Conservation (phyloP, 2,329 filamentous ascomycete species). For the Aspergillus flavus region DNA sequence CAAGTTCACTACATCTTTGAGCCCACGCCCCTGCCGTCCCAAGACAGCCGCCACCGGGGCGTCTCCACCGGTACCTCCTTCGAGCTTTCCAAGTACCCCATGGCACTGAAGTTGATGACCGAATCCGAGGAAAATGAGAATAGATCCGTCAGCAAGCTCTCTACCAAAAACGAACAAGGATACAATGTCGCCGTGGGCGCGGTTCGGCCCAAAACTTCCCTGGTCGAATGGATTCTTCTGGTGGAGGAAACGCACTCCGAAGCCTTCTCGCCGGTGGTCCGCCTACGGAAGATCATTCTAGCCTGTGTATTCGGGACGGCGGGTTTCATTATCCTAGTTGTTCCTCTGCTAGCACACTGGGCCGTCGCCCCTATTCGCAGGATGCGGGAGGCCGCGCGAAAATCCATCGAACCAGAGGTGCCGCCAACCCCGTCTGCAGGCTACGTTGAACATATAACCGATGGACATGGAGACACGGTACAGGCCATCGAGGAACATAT, state of each 20-base stretch:
- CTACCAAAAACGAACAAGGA: slow-evolving; percentile 72
- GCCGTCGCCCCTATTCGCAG: slow-evolving; percentile 78
- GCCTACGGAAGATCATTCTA: slow-evolving; percentile 76
- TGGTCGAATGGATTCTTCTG: slow-evolving; percentile 81
- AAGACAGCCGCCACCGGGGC: slow-evolving; percentile 25
- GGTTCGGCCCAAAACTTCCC: slow-evolving; percentile 65
- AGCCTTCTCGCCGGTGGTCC: slow-evolving; percentile 73
- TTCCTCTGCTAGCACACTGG: slow-evolving; percentile 78
- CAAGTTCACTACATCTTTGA: slow-evolving; percentile 64
- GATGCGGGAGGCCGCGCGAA: slow-evolving; percentile 73
- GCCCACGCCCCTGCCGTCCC: slow-evolving; percentile 49
- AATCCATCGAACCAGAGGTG: slow-evolving; percentile 63
- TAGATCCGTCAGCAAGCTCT: slow-evolving; percentile 69
- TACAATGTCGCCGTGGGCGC: slow-evolving; percentile 76
- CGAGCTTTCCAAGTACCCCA: slow-evolving; percentile 62
- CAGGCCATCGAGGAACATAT: background rate
- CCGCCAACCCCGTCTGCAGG: background rate
- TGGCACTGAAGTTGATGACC: slow-evolving; percentile 63
- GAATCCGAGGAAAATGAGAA: slow-evolving; percentile 55
- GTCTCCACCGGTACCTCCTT: slow-evolving; percentile 54
- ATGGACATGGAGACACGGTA: background rate
- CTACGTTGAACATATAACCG: background rate
- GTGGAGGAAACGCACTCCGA: slow-evolving; percentile 76
- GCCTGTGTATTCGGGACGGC: slow-evolving; percentile 84
- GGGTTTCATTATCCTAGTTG: slow-evolving; percentile 70